Conservation (phyloP, 1,284 basidiomycete species). For the Trametes sp. region DNA sequence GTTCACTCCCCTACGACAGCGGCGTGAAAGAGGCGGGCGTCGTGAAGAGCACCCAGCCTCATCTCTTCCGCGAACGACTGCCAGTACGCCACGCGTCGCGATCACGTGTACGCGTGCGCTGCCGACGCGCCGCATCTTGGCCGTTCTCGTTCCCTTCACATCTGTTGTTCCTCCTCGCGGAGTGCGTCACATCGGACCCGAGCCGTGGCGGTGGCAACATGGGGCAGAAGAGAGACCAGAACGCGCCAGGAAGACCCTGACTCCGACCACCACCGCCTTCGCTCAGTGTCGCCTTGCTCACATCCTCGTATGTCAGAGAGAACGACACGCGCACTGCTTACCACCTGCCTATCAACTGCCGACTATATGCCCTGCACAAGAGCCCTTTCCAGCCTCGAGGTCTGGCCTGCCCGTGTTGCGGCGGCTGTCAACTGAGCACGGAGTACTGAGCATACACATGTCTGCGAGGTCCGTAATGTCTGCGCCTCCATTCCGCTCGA, state of each 20-base stretch:
- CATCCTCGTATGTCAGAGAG: background rate
- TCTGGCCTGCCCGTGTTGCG: background rate
- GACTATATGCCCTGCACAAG: background rate
- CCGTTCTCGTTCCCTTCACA: background rate
- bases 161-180: background rate
- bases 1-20: too few relatives aligned
- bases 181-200: background rate
- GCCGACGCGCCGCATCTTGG: background rate
- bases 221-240: too few relatives aligned
- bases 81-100: background rate
- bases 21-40: too few relatives aligned
- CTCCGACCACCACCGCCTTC: background rate
- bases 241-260: background rate
- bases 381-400: background rate
- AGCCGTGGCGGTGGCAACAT: background rate
- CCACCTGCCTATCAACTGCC: background rate
- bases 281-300: background rate
- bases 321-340: background rate
- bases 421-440: background rate
- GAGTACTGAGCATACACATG: background rate
- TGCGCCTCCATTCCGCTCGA: background rate
- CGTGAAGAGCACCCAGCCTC: too few relatives aligned
- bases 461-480: background rate
- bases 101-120: conserved; percentile 1
- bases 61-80: background rate